These are phyloP conservation scores for Cyclotella baltica DNA, from an alignment of 108 stramenopile genomes.

Conservation along the genomic window DNA sequence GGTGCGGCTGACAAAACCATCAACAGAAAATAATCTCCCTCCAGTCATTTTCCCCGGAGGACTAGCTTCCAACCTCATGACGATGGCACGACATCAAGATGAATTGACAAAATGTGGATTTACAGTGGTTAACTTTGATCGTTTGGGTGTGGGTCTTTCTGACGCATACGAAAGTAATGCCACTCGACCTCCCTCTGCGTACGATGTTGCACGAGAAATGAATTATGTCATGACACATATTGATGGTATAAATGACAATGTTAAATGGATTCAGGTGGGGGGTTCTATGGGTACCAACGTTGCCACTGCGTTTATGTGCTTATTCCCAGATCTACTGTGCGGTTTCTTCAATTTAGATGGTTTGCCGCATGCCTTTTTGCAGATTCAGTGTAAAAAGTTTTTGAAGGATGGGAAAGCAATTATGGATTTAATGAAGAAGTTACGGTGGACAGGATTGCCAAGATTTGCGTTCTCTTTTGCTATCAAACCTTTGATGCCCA, in stretches of 20 bases:
- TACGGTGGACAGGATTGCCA: conserved; percentile 30
- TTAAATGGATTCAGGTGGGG: conserved; percentile 17
- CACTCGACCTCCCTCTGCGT: conserved; percentile 7
- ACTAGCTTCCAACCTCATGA: conserved; percentile 29
- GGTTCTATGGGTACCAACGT: conserved; percentile 34
- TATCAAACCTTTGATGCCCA: background rate
- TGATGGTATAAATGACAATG: background rate
- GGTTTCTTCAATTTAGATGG: conserved; percentile 33
- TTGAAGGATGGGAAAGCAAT: conserved; percentile 1
- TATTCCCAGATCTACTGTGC: conserved; percentile 14
- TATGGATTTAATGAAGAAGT: conserved; percentile 5
- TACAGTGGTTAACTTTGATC: conserved; percentile 21
- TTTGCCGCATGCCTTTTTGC: conserved; percentile 28
- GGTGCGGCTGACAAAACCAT: conserved; percentile 17
- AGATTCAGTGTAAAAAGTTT: conserved; percentile 16
- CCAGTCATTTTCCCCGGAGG: conserved; percentile 27
- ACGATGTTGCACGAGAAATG: conserved; percentile 27
- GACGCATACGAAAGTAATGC: background rate
- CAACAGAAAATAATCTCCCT: background rate
- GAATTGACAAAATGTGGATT: conserved; percentile 11
- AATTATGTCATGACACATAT: conserved; percentile 18
- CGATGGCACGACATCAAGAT: conserved; percentile 29
- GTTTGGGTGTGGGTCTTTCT: conserved; percentile 18
- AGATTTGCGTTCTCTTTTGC: conserved; percentile 13
- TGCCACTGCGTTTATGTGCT: conserved; percentile 6